A percentile compares a stretch with the other conserved stretches of the same genome.
phyloP scores from a whole-genome alignment of 2,329 filamentous ascomycete species.

The Trichothecium sympodiale region DNA sequence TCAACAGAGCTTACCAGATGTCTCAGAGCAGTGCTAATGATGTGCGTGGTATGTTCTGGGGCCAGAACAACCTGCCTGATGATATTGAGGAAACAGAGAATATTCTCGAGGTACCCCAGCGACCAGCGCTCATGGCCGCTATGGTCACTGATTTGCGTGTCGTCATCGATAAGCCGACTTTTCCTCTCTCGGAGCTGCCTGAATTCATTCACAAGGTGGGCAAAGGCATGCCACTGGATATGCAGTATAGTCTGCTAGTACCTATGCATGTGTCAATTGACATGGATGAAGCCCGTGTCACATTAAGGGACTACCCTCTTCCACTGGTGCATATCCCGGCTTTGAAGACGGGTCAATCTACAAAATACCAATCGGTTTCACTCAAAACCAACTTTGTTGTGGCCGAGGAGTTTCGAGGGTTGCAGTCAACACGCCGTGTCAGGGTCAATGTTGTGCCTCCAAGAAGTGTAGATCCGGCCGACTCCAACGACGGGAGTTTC shows the following conservation, averaged over 20 bases:
- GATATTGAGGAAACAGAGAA: constrained; percentile 75
- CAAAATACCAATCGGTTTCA: constrained; percentile 69
- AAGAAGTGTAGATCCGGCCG: constrained; percentile 39
- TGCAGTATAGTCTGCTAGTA: constrained; percentile 78
- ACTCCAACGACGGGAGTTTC: constrained; percentile 54
- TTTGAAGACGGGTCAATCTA: constrained; percentile 68
- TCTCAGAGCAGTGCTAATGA: constrained; percentile 69
- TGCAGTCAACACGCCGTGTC: constrained; percentile 69
- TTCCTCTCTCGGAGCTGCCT: constrained; percentile 70
- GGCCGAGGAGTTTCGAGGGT: constrained; percentile 80
- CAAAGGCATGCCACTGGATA: constrained; percentile 92
- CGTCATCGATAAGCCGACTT: constrained; percentile 83
- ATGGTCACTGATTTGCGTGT: constrained; percentile 78
- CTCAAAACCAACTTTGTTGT: constrained; percentile 88
- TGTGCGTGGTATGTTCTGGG: constrained; percentile 70
- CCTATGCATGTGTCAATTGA: constrained; percentile 84
- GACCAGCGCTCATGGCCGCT: constrained; percentile 72
- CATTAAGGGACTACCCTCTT: constrained; percentile 83
- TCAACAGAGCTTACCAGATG: constrained; percentile 62
- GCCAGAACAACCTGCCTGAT: constrained; percentile 67
- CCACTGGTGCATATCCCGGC: constrained; percentile 84
- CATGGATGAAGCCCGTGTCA: constrained; percentile 82
- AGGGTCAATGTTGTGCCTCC: constrained; percentile 73
- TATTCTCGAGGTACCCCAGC: constrained; percentile 73
- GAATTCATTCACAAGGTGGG: constrained; percentile 79